These are phyloP conservation scores for Clavispora santaluciae DNA, from an alignment of 805 yeast genomes.

Conservation along the genomic window DNA sequence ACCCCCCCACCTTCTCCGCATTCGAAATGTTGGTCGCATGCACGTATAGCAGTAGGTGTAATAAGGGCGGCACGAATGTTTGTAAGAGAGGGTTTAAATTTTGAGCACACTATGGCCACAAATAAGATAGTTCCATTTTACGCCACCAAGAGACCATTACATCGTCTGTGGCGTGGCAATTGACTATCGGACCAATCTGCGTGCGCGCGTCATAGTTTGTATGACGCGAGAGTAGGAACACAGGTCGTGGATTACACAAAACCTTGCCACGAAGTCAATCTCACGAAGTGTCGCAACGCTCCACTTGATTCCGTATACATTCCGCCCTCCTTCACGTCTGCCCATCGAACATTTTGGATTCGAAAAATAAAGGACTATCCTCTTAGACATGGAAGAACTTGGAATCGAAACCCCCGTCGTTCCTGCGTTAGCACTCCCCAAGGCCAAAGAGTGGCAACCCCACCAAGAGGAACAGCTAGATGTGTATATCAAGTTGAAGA, in stretches of 20 bases:
- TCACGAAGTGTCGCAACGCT: not conserved
- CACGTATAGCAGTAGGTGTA: no score
- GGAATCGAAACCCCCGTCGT: conserved; percentile 22
- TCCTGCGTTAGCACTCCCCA: conserved; percentile 10
- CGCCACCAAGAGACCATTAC: no score
- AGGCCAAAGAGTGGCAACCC: conserved; percentile 6
- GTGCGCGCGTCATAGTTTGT: not conserved
- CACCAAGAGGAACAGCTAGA: conserved; percentile 44
- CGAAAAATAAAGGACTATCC: not conserved
- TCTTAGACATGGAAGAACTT: conserved; percentile 30
- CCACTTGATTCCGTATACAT: not conserved
- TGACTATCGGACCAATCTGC: not conserved
- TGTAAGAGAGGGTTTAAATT: no score
- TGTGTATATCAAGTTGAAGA: conserved; percentile 79
- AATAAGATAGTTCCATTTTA: not conserved
- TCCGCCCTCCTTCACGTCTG: conserved; percentile 2
- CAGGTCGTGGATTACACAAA: conserved; percentile 6
- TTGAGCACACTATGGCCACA: no score
- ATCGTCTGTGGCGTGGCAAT: no score
- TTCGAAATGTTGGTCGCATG: no score
- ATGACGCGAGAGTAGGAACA: not conserved
- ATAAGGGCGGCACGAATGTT: no score
- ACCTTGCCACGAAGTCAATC: conserved; percentile 4
- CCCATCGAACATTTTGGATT: not conserved
- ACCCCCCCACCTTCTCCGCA: no score